These are phyloP conservation scores for Naematelia encephala DNA, from an alignment of 768 basidiomycete genomes.

Conservation along the genomic window DNA sequence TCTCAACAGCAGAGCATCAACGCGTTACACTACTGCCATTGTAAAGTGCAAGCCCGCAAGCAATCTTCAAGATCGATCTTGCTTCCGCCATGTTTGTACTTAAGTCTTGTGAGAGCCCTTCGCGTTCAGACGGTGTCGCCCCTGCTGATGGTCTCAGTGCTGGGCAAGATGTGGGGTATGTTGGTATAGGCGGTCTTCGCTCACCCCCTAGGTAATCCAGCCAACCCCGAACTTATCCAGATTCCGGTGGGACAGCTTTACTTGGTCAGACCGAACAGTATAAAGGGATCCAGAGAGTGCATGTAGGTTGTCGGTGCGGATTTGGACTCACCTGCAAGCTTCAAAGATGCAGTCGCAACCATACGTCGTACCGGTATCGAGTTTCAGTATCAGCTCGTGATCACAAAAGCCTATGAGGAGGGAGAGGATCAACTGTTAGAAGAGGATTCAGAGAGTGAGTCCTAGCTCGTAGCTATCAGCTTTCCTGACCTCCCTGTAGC, in stretches of 20 bases:
- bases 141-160: conserved; percentile 56
- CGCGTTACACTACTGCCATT: too few relatives aligned
- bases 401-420: conserved; percentile 95
- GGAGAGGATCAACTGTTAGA: conserved; percentile 92
- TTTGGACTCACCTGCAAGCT: conserved; percentile 56
- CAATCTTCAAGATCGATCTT: too few relatives aligned
- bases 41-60: too few relatives aligned
- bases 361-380: conserved; percentile 74
- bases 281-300: conserved; percentile 92
- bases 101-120: conserved; percentile 43
- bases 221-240: conserved; percentile 91
- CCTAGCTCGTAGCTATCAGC: conserved; percentile 51
- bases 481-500: conserved; percentile 59
- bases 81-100: conserved; percentile 48
- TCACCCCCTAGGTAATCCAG: conserved; percentile 70
- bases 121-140: background rate
- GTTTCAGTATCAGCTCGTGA: conserved; percentile 76
- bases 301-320: conserved; percentile 62
- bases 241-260: conserved; percentile 87
- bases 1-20: too few relatives aligned
- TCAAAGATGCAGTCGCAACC: conserved; percentile 91
- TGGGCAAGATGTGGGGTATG: conserved; percentile 94
- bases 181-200: conserved; percentile 23
- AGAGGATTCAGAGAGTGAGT: conserved; percentile 63
- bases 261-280: conserved; percentile 83